These are phyloP conservation scores for Hypoxylon lenormandii DNA, from an alignment of 495 filamentous ascomycete genomes.

Conservation along the genomic window DNA sequence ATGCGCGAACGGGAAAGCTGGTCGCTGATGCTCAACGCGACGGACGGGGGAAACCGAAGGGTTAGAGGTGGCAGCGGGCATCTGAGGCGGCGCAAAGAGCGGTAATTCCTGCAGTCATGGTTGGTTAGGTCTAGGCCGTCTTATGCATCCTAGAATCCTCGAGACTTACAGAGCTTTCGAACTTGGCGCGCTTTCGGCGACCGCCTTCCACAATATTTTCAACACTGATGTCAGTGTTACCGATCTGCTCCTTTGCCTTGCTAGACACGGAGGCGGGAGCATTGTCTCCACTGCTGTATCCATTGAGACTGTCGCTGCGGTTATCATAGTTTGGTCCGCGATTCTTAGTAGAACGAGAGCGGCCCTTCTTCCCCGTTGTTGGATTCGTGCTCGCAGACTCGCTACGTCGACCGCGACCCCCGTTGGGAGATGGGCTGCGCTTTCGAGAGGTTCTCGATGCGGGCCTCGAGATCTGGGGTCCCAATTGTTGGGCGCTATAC, in stretches of 20 bases:
- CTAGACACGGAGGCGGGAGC: constrained; percentile 78
- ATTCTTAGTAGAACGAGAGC: constrained; percentile 76
- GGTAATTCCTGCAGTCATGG: constrained; percentile 79
- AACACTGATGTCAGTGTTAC: constrained; percentile 95
- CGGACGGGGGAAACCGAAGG: constrained; percentile 94
- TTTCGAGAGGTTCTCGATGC: constrained; percentile 74
- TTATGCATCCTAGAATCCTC: constrained; percentile 28
- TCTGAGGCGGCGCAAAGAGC: constrained; percentile 91
- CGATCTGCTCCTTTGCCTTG: constrained; percentile 81
- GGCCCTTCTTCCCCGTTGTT: constrained; percentile 68
- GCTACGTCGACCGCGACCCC: constrained; percentile 79
- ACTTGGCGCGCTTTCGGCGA: constrained; percentile 93
- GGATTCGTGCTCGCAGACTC: constrained; percentile 71
- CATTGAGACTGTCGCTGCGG: constrained; percentile 72
- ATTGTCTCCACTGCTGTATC: constrained; percentile 84
- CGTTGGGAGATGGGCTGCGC: constrained; percentile 85
- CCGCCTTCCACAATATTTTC: constrained; percentile 98
- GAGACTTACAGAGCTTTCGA: constrained; percentile 90
- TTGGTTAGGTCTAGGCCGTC: constrained; percentile 31
- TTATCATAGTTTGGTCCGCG: constrained; percentile 73
- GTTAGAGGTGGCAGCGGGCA: constrained; percentile 85
- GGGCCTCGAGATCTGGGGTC: constrained; percentile 72
- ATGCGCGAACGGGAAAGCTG: constrained; percentile 75
- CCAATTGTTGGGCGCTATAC: constrained; percentile 65
- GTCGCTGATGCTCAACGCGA: constrained; percentile 67